phyloP scores from a whole-genome alignment of 2,329 filamentous ascomycete species.

The Aspergillus texensis region DNA sequence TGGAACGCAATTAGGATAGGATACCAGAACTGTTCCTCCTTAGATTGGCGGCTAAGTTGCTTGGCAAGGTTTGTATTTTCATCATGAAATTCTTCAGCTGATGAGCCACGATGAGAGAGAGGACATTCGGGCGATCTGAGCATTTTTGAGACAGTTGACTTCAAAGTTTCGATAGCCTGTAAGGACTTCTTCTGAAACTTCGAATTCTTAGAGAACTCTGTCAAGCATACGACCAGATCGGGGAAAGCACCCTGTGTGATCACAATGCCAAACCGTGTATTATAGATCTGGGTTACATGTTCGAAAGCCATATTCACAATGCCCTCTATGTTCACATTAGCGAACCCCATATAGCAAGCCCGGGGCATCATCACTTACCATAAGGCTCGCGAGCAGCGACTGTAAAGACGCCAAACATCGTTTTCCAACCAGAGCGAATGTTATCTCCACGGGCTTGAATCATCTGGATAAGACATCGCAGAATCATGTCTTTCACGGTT shows the following conservation, averaged over 20 bases:
- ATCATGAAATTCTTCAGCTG: constrained; percentile 47
- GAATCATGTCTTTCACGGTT: constrained; percentile 94
- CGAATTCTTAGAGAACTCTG: constrained; percentile 98
- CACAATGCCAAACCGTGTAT: constrained; percentile 90
- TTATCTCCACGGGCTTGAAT: constrained; percentile 96
- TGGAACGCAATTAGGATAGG: constrained; percentile 98
- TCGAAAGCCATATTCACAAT: constrained; percentile 98
- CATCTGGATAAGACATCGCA: constrained; percentile 97
- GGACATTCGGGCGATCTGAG: constrained; percentile 94
- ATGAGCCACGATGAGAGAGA: constrained; percentile 67
- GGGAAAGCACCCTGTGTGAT: constrained; percentile 96
- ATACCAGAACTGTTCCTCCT: constrained; percentile 99
- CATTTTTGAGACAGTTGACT: constrained; percentile 93
- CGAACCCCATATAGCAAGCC: neutral
- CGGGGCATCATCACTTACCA: constrained; percentile 45
- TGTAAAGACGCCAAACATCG: constrained; percentile 99
- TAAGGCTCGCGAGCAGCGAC: constrained; percentile 91
- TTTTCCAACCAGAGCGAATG: constrained; percentile 96
- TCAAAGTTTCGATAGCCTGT: constrained; percentile 91
- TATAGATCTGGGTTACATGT: constrained; percentile 94
- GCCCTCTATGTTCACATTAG: constrained; percentile 61
- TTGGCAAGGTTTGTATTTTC: constrained; percentile 55
- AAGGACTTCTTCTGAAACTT: constrained; percentile 98
- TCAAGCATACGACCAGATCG: constrained; percentile 92
- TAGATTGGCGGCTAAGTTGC: constrained; percentile 76